phyloP scores from a whole-genome alignment of 2,329 filamentous ascomycete species.

The Cladosporium sp. region DNA sequence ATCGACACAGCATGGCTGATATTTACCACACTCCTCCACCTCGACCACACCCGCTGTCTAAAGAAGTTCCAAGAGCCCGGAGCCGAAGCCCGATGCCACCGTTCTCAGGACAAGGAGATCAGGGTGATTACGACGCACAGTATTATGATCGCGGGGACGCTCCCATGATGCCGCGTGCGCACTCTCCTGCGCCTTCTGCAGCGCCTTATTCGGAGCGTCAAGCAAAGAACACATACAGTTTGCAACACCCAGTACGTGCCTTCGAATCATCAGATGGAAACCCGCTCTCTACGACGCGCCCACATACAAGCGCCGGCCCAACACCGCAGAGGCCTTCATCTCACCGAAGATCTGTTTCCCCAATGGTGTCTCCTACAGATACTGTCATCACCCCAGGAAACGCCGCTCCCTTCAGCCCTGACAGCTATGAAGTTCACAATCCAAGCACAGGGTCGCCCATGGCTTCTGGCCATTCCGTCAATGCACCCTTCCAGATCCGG shows the following conservation, averaged over 20 bases:
- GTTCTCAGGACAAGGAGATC: not conserved
- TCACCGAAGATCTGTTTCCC: slow-evolving; percentile 69
- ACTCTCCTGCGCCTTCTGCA: slow-evolving; percentile 18
- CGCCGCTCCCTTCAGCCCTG: slow-evolving; percentile 67
- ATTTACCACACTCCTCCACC: slow-evolving; percentile 27
- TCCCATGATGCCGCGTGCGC: slow-evolving; percentile 24
- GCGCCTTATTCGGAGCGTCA: slow-evolving; percentile 17
- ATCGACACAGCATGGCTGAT: slow-evolving; percentile 31
- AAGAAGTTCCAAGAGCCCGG: slow-evolving; percentile 30
- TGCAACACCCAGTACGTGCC: slow-evolving; percentile 30
- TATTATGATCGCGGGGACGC: slow-evolving; percentile 16
- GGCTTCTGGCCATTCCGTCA: not conserved
- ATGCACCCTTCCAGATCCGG: slow-evolving; percentile 20
- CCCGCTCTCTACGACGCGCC: slow-evolving; percentile 34
- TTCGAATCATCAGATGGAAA: slow-evolving; percentile 34
- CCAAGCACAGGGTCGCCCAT: slow-evolving; percentile 8
- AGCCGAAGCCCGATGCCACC: slow-evolving; percentile 27
- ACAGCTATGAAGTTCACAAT: slow-evolving; percentile 71
- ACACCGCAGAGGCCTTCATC: slow-evolving; percentile 45
- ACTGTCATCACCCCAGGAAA: slow-evolving; percentile 33
- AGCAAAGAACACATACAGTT: slow-evolving; percentile 25
- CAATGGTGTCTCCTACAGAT: slow-evolving; percentile 53
- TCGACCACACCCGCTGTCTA: slow-evolving; percentile 33
- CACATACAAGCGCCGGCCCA: slow-evolving; percentile 15
- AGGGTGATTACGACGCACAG: slow-evolving; percentile 4